Conservation (phyloP, 768 basidiomycete genomes). For the Nidularia pulvinata region DNA sequence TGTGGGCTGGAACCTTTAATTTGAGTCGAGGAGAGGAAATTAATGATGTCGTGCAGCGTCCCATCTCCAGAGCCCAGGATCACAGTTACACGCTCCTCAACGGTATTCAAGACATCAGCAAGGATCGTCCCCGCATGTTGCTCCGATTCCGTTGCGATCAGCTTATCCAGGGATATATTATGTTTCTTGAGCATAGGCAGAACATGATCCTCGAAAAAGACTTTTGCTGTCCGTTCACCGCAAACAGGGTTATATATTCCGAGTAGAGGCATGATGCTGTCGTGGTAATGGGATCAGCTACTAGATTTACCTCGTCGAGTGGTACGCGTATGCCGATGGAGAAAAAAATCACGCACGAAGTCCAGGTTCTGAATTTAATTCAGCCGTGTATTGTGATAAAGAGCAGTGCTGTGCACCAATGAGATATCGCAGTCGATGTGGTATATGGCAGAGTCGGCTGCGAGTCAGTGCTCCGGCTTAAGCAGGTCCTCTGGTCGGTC, state of each 20-base stretch:
- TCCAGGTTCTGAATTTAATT: too few species aligned
- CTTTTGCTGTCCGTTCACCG: constrained; percentile 56
- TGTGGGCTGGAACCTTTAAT: neutral
- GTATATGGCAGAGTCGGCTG: too few species aligned
- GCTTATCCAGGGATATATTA: constrained; percentile 31
- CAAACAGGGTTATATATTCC: constrained; percentile 78
- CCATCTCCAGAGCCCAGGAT: constrained; percentile 88
- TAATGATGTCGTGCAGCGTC: constrained; percentile 88
- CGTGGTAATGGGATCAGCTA: too few species aligned
- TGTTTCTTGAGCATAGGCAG: constrained; percentile 57
- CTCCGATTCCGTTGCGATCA: constrained; percentile 45
- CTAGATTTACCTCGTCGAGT: too few species aligned
- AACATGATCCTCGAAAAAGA: constrained; percentile 60
- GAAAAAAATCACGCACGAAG: too few species aligned
- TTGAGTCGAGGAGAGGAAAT: constrained; percentile 39
- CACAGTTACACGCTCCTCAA: constrained; percentile 32
- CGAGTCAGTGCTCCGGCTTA: too few species aligned
- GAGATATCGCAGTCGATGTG: too few species aligned
- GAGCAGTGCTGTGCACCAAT: too few species aligned
- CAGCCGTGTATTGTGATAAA: too few species aligned
- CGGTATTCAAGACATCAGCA: constrained; percentile 29
- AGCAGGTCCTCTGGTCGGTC: too few species aligned
- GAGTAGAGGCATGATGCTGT: constrained; percentile 25
- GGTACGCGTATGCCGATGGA: too few species aligned
- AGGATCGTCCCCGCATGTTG: constrained; percentile 57